Percentiles rank a stretch among this genome's conserved stretches.
Conservation (phyloP, 129 eudicot species). For the Flaveria linearis region DNA sequence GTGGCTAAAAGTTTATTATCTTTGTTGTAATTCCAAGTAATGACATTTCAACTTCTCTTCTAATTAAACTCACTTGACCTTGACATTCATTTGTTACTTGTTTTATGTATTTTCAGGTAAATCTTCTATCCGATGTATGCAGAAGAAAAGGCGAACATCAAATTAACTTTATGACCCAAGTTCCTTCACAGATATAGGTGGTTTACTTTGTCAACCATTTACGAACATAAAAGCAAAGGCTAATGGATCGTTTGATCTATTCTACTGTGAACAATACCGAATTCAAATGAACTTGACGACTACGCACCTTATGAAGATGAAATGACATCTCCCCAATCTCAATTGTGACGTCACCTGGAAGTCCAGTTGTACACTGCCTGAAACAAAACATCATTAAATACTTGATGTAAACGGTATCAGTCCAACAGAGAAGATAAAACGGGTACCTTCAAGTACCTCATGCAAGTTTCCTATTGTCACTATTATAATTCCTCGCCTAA, state of each 20-base stretch:
- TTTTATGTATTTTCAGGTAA: too few species aligned
- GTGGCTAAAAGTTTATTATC: neutral
- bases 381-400: slow-evolving; percentile 16
- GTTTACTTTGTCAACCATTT: too few species aligned
- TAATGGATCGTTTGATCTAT: neutral
- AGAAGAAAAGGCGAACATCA: too few species aligned
- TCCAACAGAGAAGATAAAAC: neutral
- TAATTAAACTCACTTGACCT: neutral
- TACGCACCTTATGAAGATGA: slow-evolving; percentile 67
- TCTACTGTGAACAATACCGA: neutral
- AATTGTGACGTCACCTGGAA: slow-evolving; percentile 64
- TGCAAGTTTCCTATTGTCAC: neutral
- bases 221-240: too few species aligned
- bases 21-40: neutral
- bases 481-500: neutral
- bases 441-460: neutral
- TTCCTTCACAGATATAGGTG: too few species aligned
- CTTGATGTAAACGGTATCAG: neutral
- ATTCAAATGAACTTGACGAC: neutral
- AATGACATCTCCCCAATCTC: slow-evolving; percentile 69
- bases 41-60: neutral
- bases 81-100: too few species aligned
- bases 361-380: slow-evolving; percentile 81
- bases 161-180: too few species aligned
- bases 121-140: too few species aligned